phyloP scores from a whole-genome alignment of 176 grass and related monocot species.

The Carex scoparia region DNA sequence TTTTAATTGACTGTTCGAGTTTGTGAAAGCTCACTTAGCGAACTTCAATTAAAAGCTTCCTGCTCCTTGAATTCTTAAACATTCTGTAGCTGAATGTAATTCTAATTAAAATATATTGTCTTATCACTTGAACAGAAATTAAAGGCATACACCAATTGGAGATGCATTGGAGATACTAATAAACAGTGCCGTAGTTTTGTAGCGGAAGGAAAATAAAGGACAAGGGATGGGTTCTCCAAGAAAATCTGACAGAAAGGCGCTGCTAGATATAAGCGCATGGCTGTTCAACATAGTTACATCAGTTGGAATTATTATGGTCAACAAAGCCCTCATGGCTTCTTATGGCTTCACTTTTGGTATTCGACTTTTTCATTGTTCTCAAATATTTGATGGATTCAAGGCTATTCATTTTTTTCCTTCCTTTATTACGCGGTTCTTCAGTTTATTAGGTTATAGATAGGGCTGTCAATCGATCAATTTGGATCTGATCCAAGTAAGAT shows the following conservation, averaged over 20 bases:
- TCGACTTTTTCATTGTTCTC: background rate
- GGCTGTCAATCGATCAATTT: background rate
- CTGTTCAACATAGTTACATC: constrained; percentile 78
- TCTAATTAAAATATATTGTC: background rate
- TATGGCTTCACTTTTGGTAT: constrained; percentile 76
- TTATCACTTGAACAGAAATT: constrained; percentile 27
- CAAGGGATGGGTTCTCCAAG: constrained; percentile 50
- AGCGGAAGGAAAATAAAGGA: constrained; percentile 6
- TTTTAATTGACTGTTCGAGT: constrained; percentile 1
- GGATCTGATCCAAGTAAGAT: background rate
- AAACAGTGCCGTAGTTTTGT: background rate
- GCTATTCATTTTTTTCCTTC: background rate
- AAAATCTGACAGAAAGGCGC: constrained; percentile 63
- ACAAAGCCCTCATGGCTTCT: constrained; percentile 76
- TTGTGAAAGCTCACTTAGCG: background rate
- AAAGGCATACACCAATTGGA: constrained; percentile 8
- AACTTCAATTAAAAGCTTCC: background rate
- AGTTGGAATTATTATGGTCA: constrained; percentile 90
- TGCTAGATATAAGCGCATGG: constrained; percentile 63
- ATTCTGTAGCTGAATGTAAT: background rate
- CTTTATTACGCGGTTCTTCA: background rate
- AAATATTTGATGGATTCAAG: background rate
- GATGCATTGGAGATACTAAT: background rate
- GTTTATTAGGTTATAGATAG: constrained; percentile 9
- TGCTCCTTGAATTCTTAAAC: background rate